Conservation (phyloP, 331 rosid genomes). For the Rosa hybrid region DNA sequence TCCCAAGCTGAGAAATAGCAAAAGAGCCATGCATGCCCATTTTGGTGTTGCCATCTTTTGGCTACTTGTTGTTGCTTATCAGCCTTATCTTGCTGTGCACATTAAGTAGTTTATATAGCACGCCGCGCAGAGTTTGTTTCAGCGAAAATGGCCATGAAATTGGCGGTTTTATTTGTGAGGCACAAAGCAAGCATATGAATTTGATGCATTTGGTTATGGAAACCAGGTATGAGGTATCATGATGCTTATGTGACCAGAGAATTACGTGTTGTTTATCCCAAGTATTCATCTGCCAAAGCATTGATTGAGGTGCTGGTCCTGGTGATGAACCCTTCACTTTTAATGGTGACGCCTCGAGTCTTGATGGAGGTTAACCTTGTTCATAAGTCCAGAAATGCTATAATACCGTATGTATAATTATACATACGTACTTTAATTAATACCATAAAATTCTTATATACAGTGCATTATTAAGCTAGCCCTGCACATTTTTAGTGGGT, state of each 20-base stretch:
- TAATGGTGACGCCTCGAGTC: no score
- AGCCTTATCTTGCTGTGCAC: background rate
- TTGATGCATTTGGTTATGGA: constrained; percentile 11
- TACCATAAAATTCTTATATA: no score
- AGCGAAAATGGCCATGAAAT: background rate
- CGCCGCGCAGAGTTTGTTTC: background rate
- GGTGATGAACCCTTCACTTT: no score
- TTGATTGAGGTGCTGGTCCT: background rate
- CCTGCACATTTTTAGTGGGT: no score
- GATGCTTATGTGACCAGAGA: constrained; percentile 22
- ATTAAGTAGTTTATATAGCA: background rate
- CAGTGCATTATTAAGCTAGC: no score
- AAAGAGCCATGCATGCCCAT: background rate
- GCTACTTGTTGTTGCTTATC: background rate
- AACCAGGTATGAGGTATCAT: constrained; percentile 8
- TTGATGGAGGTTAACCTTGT: no score
- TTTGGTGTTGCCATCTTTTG: constrained; percentile 11
- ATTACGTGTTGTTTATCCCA: background rate
- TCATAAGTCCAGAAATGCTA: no score
- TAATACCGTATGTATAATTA: no score
- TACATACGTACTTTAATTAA: no score
- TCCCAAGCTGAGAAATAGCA: constrained; percentile 18
- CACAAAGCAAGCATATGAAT: background rate
- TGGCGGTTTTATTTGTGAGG: constrained; percentile 6
- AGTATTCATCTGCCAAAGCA: background rate